Conservation (phyloP, 2,329 filamentous ascomycete species). For the Botrytis porri region DNA sequence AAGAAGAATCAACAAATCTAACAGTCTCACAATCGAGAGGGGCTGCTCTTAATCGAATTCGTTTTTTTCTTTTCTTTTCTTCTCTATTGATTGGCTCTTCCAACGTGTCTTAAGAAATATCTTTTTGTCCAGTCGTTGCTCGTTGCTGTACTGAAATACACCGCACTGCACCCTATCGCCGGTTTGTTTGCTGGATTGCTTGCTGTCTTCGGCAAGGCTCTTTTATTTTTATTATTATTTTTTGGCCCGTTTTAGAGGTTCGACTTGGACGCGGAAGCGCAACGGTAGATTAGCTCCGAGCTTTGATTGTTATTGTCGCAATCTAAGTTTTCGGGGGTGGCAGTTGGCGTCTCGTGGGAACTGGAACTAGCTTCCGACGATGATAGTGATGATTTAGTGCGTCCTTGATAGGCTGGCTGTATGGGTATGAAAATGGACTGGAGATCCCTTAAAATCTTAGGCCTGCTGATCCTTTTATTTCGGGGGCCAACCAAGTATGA, state of each 20-base stretch:
- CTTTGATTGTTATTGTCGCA: slow-evolving; percentile 6
- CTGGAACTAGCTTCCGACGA: slow-evolving; percentile 15
- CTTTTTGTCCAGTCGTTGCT: not conserved
- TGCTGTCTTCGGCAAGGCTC: not conserved
- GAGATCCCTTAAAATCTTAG: not conserved
- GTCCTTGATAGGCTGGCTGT: slow-evolving; percentile 10
- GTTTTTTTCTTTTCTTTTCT: not conserved
- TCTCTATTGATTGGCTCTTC: not conserved
- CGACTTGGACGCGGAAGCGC: slow-evolving; percentile 11
- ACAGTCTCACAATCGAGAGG: slow-evolving; percentile 4
- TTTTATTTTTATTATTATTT: not conserved
- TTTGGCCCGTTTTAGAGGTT: not conserved
- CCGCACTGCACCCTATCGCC: not conserved
- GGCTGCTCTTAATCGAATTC: not conserved
- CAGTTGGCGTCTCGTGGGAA: slow-evolving; percentile 15
- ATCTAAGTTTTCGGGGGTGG: slow-evolving; percentile 17
- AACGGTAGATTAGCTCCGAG: slow-evolving; percentile 2
- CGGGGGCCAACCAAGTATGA: slow-evolving; percentile 14
- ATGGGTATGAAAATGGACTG: not conserved
- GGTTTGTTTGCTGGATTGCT: slow-evolving; percentile 13
- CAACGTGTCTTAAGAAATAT: not conserved
- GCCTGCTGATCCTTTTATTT: slow-evolving; percentile 9
- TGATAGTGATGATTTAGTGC: slow-evolving; percentile 14
- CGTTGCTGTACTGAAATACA: not conserved
- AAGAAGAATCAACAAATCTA: not conserved